Evolutionary conservation across 768 basidiomycete species (phyloP), one percentile per base, ranked within the genome.

Genomic region (Mycena rosella): DNA sequence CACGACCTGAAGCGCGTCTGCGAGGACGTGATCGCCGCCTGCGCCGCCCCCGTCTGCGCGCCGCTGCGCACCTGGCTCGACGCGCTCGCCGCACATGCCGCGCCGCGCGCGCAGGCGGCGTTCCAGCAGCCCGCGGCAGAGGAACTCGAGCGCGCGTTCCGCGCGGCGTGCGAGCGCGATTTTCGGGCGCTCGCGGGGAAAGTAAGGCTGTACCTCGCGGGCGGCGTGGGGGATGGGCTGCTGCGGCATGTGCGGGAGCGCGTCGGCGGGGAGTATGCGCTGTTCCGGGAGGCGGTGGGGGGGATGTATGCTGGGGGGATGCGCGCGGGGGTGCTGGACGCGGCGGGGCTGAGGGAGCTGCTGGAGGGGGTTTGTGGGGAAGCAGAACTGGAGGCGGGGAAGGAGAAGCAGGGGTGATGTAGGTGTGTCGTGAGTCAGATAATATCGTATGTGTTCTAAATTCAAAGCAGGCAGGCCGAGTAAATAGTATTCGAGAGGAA

Each of bases 1-100:
- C 85, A 90, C 53, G 92, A 92, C 32, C 87, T 98, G 30, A 94
- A 95, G 74, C 83, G 84, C 20, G 91, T 90, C 0, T 99, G 96
- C 79, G 95, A 97, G 80, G 88, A 89, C 44, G 86, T 95, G 40
- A 97, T 99, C 63, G 78, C 84, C 4, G 78, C 86, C 17, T 90
- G 90, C 67, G 84, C 89, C 10, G 79, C 83, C 42, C 77, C 83
- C 0, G 84, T 93, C 27, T 89, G 89, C 45, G 80, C 82, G 5
- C 86, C 91, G 0, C 77, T 96, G 20, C 87, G 83, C 34, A 74
- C 81, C 22, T 96, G 94, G 89, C 79, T 89, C 1, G 86, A 88
- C 29, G 83, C 84, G 47, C 85, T 88, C 48, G 78, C 74, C 15
- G 70, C 69, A 40, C 65, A 73, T 73, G 58, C 65, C 34, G 42